A percentile compares a stretch with the other conserved stretches of the same genome.
Evolutionary conservation across 208 protist species (phyloP).

Genomic region (Wallacemonas sp.): DNA sequence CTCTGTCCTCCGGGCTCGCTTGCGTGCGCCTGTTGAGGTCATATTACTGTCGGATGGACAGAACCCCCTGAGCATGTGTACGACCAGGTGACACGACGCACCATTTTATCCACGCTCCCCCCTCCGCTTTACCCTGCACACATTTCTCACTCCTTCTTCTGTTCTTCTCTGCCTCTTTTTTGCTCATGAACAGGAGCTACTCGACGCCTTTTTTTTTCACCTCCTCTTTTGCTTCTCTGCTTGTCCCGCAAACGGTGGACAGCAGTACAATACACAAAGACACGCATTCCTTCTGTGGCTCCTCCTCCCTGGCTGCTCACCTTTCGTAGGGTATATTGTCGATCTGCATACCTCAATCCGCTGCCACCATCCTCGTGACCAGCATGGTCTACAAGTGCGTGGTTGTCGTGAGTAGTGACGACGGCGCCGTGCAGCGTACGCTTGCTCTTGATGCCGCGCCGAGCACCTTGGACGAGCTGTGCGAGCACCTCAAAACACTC

Average conservation of each 20-base stretch:
- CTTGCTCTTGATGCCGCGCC: slow-evolving; percentile 31
- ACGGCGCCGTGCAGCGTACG: slow-evolving; percentile 49
- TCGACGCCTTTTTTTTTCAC: slow-evolving; percentile 15
- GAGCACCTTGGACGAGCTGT: slow-evolving; percentile 29
- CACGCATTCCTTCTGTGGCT: too few relatives aligned
- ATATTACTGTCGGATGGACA: too few relatives aligned
- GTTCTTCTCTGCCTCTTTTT: neutral
- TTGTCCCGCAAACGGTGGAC: slow-evolving; percentile 6
- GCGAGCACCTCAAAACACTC: slow-evolving; percentile 41
- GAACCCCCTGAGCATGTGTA: too few relatives aligned
- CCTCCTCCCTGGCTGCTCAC: too few relatives aligned
- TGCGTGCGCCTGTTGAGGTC: too few relatives aligned
- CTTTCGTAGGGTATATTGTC: too few relatives aligned
- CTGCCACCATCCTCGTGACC: too few relatives aligned
- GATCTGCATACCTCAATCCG: too few relatives aligned
- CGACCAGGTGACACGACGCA: too few relatives aligned
- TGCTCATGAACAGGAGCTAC: neutral
- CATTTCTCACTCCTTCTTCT: slow-evolving; percentile 1
- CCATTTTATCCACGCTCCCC: neutral
- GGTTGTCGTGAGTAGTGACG: slow-evolving; percentile 42
- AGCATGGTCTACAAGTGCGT: slow-evolving; percentile 41
- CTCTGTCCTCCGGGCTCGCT: too few relatives aligned
- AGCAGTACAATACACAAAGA: too few relatives aligned
- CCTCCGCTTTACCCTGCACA: neutral
- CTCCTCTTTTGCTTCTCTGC: slow-evolving; percentile 13